Evolutionary conservation across 106 monocot genomes (phyloP).

Genomic region (Platanthera zijinensis): DNA sequence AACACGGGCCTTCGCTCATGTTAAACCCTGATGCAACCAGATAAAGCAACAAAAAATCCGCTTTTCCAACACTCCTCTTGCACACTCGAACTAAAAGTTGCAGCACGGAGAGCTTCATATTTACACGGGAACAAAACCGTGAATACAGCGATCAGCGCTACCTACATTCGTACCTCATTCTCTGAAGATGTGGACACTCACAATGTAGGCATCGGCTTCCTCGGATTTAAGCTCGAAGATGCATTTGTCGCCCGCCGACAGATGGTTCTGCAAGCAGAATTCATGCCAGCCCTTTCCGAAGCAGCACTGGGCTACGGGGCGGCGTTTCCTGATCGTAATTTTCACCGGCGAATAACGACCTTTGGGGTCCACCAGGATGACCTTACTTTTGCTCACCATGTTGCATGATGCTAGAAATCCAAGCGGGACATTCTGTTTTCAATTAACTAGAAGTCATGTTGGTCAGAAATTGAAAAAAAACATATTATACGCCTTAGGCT

Average conservation of each 20-base stretch:
- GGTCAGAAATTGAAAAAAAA: not conserved
- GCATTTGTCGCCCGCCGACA: not conserved
- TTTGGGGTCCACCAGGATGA: not conserved
- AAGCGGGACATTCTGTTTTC: constrained; percentile 6
- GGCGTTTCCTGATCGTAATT: constrained; percentile 2
- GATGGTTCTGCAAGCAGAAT: constrained; percentile 3
- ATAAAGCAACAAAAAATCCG: not conserved
- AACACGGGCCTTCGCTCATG: no score
- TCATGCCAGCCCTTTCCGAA: constrained; percentile 1
- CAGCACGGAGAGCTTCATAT: not conserved
- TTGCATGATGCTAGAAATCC: constrained; percentile 6
- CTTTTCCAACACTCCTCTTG: not conserved
- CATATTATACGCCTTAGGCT: no score
- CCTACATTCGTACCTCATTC: not conserved
- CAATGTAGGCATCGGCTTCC: not conserved
- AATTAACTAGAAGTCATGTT: not conserved
- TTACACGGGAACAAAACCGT: not conserved
- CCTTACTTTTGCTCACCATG: not conserved
- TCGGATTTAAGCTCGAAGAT: constrained; percentile 5
- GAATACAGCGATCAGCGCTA: not conserved
- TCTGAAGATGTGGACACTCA: constrained; percentile 1
- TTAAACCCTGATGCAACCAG: no score
- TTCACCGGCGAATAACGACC: constrained; percentile 2
- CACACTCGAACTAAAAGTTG: not conserved
- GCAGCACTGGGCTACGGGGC: constrained; percentile 2